Conservation (phyloP, 2,329 filamentous ascomycete genomes). For the Trichoderma oligosporum region DNA sequence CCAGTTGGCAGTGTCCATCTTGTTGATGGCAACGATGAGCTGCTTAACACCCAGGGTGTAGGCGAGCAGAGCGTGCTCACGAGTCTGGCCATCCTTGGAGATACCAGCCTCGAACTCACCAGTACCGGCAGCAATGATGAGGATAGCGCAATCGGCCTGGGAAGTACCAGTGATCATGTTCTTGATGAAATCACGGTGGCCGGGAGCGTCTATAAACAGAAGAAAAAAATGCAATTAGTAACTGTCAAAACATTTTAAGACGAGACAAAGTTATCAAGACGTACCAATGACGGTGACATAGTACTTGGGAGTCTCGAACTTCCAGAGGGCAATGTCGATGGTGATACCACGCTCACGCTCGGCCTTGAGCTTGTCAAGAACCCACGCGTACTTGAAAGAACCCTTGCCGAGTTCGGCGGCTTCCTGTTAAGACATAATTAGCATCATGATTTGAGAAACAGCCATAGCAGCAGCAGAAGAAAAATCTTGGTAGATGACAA, state of each 20-base stretch:
- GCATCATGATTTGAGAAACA: conserved; percentile 3
- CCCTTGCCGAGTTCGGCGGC: conserved; percentile 98
- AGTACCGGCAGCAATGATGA: conserved; percentile 99
- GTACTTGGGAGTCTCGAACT: conserved; percentile 99
- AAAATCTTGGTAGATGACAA: neutral
- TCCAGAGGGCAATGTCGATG: conserved; percentile 99
- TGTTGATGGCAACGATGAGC: conserved; percentile 99
- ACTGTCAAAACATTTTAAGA: too few species aligned
- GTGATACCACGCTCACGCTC: conserved; percentile 99
- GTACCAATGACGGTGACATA: conserved; percentile 95
- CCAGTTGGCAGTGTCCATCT: conserved; percentile 99
- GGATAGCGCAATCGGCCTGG: conserved; percentile 98
- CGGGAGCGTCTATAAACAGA: conserved; percentile 82
- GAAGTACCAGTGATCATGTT: conserved; percentile 99
- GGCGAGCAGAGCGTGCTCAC: conserved; percentile 99
- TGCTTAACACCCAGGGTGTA: conserved; percentile 99
- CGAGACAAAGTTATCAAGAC: conserved; percentile 32
- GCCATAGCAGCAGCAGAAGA: neutral
- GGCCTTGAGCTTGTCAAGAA: conserved; percentile 99
- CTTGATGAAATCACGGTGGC: conserved; percentile 99
- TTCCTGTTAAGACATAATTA: conserved; percentile 59
- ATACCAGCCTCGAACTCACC: conserved; percentile 99
- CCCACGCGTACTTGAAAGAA: conserved; percentile 99
- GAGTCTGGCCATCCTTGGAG: conserved; percentile 99
- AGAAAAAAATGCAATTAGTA: neutral